Evolutionary conservation across 2,329 filamentous ascomycete species (phyloP), one percentile per base, ranked within the genome.

Genomic region (Colletotrichum agaves): DNA sequence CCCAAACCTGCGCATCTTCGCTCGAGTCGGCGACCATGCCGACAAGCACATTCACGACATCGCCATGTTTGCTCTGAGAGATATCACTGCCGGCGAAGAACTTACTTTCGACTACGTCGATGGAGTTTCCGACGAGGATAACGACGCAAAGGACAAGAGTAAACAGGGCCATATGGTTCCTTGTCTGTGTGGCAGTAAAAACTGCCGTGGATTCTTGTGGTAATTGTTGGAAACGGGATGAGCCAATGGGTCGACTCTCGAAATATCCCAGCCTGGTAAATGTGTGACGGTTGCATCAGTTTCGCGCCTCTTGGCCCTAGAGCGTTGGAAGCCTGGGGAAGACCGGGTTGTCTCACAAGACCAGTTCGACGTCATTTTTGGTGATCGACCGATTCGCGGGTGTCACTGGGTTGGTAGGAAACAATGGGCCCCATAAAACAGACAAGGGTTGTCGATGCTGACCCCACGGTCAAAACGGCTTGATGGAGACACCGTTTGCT

Each of bases 71-170:
- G 91, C 93, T 0, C 85, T 89, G 33, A 80, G 84, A 46, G 85
- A 92, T 60, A 92, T 95, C 31, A 78, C 81, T 0, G 84, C 85
- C 1, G 87, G 87, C 2, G 87, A 90, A 35, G 92, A 96, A 76
- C 78, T 96, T 35, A 94, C 91, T 0, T 95, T 96, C 75, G 92
- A 95, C 73, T 96, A 96, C 73, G 83, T 92, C 5, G 90, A 92
- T 71, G 89, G 89, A 8, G 84, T 88, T 23, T 85, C 86, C 8
- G 81, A 82, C 19, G 76, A 81, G 27, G 79, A 81, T 12, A 78
- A 82, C 35, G 83, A 87, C 62, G 83, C 84, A 1, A 81, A 84
- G 2, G 82, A 87, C 44, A 80, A 81, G 35, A 81, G 79, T 68
- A 80, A 80, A 55, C 79, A 74, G 10, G 78, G 81, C 68, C 82